A percentile compares a stretch with the other conserved stretches of the same genome.
These are phyloP conservation scores for Penicillium janthinellum DNA, from an alignment of 2,329 filamentous ascomycete species.

Conservation along the genomic window DNA sequence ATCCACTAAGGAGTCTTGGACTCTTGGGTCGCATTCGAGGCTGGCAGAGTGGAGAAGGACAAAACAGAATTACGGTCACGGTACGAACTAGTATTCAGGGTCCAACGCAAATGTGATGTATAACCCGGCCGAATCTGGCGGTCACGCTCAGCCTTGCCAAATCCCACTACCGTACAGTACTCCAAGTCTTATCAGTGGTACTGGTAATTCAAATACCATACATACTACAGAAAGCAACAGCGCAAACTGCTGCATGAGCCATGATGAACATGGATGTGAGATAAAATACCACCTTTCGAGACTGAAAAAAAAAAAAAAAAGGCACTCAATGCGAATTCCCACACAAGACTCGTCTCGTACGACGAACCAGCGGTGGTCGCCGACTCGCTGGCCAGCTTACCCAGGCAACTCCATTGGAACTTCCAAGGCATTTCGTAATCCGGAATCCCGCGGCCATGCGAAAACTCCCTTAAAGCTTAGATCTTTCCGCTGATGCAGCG, in stretches of 20 bases:
- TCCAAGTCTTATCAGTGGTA: neutral
- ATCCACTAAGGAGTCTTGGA: no score
- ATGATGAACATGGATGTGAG: no score
- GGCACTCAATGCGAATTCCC: neutral
- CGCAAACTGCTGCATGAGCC: no score
- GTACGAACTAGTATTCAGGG: neutral
- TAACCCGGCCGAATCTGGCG: neutral
- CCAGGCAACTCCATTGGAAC: no score
- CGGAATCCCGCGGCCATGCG: neutral
- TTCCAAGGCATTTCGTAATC: neutral
- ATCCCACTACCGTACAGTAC: no score
- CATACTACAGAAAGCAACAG: neutral
- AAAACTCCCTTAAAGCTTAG: neutral
- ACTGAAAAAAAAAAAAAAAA: neutral
- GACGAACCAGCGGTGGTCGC: no score
- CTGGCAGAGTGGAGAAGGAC: neutral
- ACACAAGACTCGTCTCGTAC: no score
- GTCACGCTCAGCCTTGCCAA: neutral
- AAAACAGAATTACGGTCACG: neutral
- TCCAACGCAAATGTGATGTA: neutral
- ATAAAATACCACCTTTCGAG: neutral
- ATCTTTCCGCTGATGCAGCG: neutral
- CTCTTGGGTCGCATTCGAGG: no score
- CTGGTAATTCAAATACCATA: neutral
- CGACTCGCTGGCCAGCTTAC: no score